Base-by-base conservation (phyloP, 805 yeast genomes). In the Myxozyma sirexii region DNA sequence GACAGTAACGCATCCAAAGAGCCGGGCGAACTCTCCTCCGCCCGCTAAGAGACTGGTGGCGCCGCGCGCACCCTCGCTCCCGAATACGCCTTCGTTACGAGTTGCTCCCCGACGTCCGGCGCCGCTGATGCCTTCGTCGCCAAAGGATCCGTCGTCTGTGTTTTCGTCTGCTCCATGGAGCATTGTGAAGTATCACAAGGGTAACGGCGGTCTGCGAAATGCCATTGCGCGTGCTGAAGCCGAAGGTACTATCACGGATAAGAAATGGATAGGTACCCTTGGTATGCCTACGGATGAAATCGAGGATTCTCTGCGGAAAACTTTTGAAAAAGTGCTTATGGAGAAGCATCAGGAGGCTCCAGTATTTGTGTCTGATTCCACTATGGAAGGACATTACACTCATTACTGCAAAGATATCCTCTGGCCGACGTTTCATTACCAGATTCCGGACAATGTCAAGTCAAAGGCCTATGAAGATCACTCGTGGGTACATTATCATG, bases 351-450 rank as follows among this genome's bases (percentile, higher is more conserved):
- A 82, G 58, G 82, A 86, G 42, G 81, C 80, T 59, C 84, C 90
- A 0, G 88, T 91, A 1, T 84, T 83, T 60, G 85, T 93, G 1
- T 83, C 82, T 65, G 98, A 94, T 73, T 74, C 83, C 31, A 84
- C 90, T 0, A 90, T 90, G 68, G 88, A 87, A 69, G 97, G 97
- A 21, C 97, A 92, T 70, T 94, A 94, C 73, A 84, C 84, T 59
- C 88, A 90, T 54, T 94, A 88, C 72, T 93, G 97, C 73, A 94
- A 94, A 74, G 96, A 92, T 69, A 89, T 94, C 41, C 77, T 94
- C 62, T 94, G 98, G 98, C 99, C 99, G 33, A 90, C 97, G 1
- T 80, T 94, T 64, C 89, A 84, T 63, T 94, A 94, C 71, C 97
- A 93, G 73, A 89, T 93, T 39, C 98, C 98, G 0, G 98, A 94